A percentile compares a stretch with the other conserved stretches of the same genome.
Conservation (phyloP, 108 stramenopile genomes). For the Skeletonema tropicum region DNA sequence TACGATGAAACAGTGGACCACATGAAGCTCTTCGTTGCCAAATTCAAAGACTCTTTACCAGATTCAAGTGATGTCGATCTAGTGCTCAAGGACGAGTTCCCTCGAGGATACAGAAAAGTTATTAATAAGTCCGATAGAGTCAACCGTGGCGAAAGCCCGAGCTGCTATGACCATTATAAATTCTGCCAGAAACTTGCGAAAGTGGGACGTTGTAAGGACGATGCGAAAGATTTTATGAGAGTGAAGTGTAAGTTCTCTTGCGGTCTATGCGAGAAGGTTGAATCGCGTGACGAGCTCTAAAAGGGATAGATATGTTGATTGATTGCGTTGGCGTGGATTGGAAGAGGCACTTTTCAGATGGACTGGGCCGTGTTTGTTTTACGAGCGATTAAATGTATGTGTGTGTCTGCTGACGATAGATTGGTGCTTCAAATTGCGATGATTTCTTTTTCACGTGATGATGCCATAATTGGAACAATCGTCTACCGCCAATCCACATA, state of each 20-base stretch:
- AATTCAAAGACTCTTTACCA: conserved; percentile 28
- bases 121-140: conserved; percentile 45
- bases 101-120: conserved; percentile 59
- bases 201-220: conserved; percentile 34
- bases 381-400: too few species aligned
- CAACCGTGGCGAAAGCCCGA: conserved; percentile 40
- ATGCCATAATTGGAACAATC: too few species aligned
- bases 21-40: conserved; percentile 15
- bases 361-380: too few species aligned
- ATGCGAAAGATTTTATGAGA: conserved; percentile 31
- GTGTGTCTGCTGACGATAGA: too few species aligned
- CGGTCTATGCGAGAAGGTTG: conserved; percentile 24
- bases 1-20: too few species aligned
- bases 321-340: too few species aligned
- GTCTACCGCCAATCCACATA: too few species aligned
- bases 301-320: too few species aligned
- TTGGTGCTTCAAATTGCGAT: too few species aligned
- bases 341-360: too few species aligned
- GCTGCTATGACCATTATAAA: conserved; percentile 48
- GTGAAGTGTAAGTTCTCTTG: conserved; percentile 39
- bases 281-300: not conserved
- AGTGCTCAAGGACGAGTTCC: too few species aligned
- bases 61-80: conserved; percentile 47
- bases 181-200: conserved; percentile 23
- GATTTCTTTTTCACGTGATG: too few species aligned